Evolutionary conservation across 306 rosid species (phyloP), one percentile per base, ranked within the genome.

Genomic region (Sicyos baderoa): DNA sequence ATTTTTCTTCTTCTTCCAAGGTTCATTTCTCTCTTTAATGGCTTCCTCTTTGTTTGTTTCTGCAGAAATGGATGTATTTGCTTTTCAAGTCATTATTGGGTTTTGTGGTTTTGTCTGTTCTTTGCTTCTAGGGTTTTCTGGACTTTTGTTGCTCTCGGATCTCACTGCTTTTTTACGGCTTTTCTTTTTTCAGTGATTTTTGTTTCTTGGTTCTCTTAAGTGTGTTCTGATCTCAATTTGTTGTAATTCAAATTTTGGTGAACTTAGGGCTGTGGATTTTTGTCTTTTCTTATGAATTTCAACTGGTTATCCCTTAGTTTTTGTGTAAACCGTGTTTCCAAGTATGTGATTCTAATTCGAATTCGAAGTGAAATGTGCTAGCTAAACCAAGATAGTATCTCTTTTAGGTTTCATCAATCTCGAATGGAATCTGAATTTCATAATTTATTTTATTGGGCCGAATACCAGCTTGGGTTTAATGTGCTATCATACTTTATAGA

Each of bases 291-390:
- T 35, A 35, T 5, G 37, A 5, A 4, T 35, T 35, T 35, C 42
- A 35, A 35, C 37, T 35, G 42, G 8, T 42, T 18, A 2, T 63
- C 3, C 53, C 53, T 35, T 19, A 5, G 15, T n/a, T 61, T 63
- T 21, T 42, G 32, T 11, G 32, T 42, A 40, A 9, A 32, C 4
- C 6, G 37, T 4, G 5, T 35, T 35, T 35, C 2, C 42, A 35
- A 35, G 42, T 35, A 35, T 35, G 7, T 7, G 8, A 35, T 35
- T 32, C 37, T 32, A 5, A 32, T 32, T 63, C 32, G 7, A 5
- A 40, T 62, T 62, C 69, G 27, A 42, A n/a, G 29, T 63, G 69
- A 19, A 42, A 63, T 63, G 52, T 62, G n/a, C n/a, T n/a, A n/a
- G n/a, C n/a, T n/a, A n/a, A n/a, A n/a, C n/a, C n/a, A n/a, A n/a